Conservation (phyloP, 768 basidiomycete species). For the Leccinum subtestaceum region DNA sequence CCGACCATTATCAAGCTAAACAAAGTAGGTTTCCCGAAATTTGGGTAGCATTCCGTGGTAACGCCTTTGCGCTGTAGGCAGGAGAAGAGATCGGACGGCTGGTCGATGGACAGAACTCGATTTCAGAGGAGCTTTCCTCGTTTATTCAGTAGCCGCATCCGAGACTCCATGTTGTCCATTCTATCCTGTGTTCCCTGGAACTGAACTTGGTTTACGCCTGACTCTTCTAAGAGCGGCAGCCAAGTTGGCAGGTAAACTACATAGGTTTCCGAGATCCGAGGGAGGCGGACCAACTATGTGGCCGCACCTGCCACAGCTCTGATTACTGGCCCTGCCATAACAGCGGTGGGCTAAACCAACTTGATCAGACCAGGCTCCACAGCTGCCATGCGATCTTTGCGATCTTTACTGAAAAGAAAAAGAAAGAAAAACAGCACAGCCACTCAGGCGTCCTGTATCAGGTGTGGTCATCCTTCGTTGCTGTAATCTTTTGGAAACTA, state of each 20-base stretch:
- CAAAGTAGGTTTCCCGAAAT: slow-evolving; percentile 43
- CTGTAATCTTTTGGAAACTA: neutral
- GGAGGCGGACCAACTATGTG: neutral
- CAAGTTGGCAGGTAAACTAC: neutral
- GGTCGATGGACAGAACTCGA: slow-evolving; percentile 28
- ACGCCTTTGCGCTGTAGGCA: slow-evolving; percentile 11
- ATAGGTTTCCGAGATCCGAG: neutral
- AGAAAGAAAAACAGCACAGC: neutral
- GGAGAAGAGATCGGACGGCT: slow-evolving; percentile 30
- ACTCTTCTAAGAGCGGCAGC: neutral
- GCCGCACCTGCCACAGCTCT: neutral
- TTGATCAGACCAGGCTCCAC: neutral
- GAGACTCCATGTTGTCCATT: neutral
- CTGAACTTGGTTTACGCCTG: neutral
- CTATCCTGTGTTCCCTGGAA: slow-evolving; percentile 7
- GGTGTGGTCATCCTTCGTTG: neutral
- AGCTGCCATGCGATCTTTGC: neutral
- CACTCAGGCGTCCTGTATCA: neutral
- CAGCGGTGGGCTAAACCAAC: neutral
- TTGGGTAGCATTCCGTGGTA: neutral
- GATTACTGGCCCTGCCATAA: neutral
- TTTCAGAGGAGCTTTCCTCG: slow-evolving; percentile 17
- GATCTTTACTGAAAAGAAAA: neutral
- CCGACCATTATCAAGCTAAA: slow-evolving; percentile 65
- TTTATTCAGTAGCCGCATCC: slow-evolving; percentile 21